phyloP scores from a whole-genome alignment of 192 early-diverging fungal genomes.

The Gonapodya sp. region DNA sequence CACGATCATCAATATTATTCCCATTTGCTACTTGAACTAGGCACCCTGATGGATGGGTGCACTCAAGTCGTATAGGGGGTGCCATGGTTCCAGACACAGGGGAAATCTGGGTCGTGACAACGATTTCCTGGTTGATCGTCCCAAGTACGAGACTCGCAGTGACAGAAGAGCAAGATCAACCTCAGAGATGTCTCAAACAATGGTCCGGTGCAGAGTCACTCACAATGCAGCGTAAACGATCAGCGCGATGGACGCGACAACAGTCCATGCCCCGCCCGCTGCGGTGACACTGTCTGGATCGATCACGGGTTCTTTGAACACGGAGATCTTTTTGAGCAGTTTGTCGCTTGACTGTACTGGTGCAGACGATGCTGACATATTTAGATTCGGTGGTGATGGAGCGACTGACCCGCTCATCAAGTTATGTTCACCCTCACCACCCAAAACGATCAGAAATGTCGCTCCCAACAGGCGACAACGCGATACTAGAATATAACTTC shows the following conservation, averaged over 20 bases:
- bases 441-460: too few species aligned
- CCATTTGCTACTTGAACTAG: neutral
- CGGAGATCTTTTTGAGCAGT: neutral
- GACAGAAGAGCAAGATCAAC: neutral
- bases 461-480: too few species aligned
- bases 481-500: too few species aligned
- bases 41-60: neutral
- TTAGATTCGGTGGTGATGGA: too few species aligned
- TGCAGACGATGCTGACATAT: too few species aligned
- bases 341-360: too few species aligned
- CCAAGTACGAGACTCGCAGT: neutral
- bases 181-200: neutral
- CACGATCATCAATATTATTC: neutral
- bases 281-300: constrained; percentile 1
- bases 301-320: neutral
- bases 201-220: too few species aligned
- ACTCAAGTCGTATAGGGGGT: neutral
- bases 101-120: neutral
- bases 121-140: neutral
- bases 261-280: neutral
- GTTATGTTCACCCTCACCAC: too few species aligned
- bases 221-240: neutral
- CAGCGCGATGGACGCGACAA: neutral
- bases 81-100: neutral
- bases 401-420: too few species aligned